These are phyloP conservation scores for Kwoniella mangroviensis DNA, from an alignment of 768 basidiomycete species.

Conservation along the genomic window DNA sequence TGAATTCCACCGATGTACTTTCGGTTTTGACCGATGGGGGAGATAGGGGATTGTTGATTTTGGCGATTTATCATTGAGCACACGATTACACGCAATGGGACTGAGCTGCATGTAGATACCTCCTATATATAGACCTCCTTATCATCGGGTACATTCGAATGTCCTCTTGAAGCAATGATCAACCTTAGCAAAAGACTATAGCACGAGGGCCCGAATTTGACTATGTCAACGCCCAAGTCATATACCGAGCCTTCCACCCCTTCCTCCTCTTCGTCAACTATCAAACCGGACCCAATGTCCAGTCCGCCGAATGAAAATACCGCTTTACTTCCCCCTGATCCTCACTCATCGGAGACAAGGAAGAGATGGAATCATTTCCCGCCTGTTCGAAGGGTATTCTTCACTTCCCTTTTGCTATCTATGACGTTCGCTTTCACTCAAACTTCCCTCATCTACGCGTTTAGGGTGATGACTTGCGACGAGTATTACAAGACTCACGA, in stretches of 20 bases:
- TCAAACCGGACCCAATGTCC: slow-evolving; percentile 1
- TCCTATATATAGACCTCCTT: neutral
- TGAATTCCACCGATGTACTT: neutral
- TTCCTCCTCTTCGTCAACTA: slow-evolving; percentile 17
- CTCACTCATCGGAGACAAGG: neutral
- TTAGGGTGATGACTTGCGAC: slow-evolving; percentile 52
- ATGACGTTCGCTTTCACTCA: slow-evolving; percentile 51
- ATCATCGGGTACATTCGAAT: too few species aligned
- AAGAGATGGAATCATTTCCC: slow-evolving; percentile 13
- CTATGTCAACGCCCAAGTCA: slow-evolving; percentile 3
- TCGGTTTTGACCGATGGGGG: neutral
- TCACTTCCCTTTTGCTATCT: slow-evolving; percentile 39
- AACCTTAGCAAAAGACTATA: too few species aligned
- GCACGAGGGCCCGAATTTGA: neutral
- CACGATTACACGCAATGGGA: slow-evolving; percentile 2
- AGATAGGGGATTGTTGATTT: neutral
- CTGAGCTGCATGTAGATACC: neutral
- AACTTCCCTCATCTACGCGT: slow-evolving; percentile 51
- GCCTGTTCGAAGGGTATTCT: slow-evolving; percentile 37
- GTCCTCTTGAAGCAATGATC: too few species aligned
- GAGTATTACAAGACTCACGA: slow-evolving; percentile 43
- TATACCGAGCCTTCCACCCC: slow-evolving; percentile 17
- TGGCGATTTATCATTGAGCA: neutral
- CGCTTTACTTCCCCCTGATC: neutral
- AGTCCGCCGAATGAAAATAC: slow-evolving; percentile 2